Evolutionary conservation across 495 filamentous ascomycete genomes (phyloP), one percentile per base, ranked within the genome.

Genomic region (Talaromyces stipitatus): DNA sequence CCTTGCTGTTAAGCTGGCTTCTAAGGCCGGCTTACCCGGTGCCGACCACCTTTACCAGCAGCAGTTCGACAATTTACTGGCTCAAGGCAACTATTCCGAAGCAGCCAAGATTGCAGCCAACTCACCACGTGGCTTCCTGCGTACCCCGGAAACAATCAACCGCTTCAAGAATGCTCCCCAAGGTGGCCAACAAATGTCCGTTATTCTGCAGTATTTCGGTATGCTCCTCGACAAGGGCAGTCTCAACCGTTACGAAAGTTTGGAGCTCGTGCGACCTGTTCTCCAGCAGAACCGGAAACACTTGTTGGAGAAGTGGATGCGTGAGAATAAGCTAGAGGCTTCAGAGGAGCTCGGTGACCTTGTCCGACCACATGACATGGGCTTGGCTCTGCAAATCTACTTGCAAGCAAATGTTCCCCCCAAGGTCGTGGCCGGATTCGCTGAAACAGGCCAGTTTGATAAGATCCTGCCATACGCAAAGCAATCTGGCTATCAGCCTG

Each of bases 191-290:
- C 85, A 92, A 68, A 86, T 97, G 75, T 95, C 92, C 10, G 83
- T 91, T 59, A 96, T 97, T 56, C 82, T 99, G 50, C 92, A 96
- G 67, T 99, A 97, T 75, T 99, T 99, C 61, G 92, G 95, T 56
- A 88, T 96, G 83, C 79, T 99, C 38, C 80, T 99, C 11, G 94
- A 99, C 66, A 96, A 97, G 81, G 91, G 92, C 27, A 80, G 82
- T 5, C 78, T 99, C 26, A 99, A 97, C 73, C 85, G 86, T 64
- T 85, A 92, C 58, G 94, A 99, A 72, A 95, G 91, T 58, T 77
- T 97, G 48, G 94, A 99, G 71, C 82, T 99, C 60, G 92, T 94
- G 9, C 82, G 89, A 50, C 92, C 95, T 33, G 94, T 99, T 18
- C 72, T 99, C 60, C 85, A 86, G 48, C 94, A 99, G 66, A 91